Evolutionary conservation across 331 rosid species (phyloP).

Genomic region (Saraca asoca): DNA sequence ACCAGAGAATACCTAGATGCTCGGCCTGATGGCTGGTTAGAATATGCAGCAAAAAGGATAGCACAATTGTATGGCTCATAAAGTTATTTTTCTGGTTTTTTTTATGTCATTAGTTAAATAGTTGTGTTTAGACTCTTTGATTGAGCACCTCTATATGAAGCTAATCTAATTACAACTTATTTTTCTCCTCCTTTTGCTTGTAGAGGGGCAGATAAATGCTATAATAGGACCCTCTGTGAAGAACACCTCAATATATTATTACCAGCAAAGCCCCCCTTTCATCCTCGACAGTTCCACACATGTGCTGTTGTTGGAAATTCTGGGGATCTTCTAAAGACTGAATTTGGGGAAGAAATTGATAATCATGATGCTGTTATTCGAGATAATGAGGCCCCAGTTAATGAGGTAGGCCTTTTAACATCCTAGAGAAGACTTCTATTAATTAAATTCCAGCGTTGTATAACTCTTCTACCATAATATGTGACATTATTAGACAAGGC

Average conservation of each 20-base stretch:
- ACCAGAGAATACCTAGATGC: constrained; percentile 89
- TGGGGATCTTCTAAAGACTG: constrained; percentile 88
- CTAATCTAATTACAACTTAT: constrained; percentile 23
- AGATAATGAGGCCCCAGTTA: constrained; percentile 98
- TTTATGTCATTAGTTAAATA: constrained; percentile 14
- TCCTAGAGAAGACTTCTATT: constrained; percentile 4
- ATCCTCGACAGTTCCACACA: constrained; percentile 73
- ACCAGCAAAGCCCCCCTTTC: constrained; percentile 89
- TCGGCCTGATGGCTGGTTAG: constrained; percentile 90
- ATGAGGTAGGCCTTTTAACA: constrained; percentile 53
- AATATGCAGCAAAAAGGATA: constrained; percentile 85
- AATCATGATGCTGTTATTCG: constrained; percentile 89
- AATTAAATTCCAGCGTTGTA: background rate
- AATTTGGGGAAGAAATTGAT: constrained; percentile 86
- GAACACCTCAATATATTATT: constrained; percentile 81
- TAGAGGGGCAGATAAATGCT: constrained; percentile 78
- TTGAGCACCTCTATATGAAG: constrained; percentile 17
- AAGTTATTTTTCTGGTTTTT: constrained; percentile 19
- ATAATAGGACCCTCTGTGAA: constrained; percentile 79
- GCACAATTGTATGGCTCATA: constrained; percentile 74
- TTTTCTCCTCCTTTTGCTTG: constrained; percentile 20
- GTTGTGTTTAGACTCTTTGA: background rate
- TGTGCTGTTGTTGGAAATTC: constrained; percentile 99
- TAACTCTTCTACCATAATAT: background rate
- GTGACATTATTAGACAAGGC: background rate